Evolutionary conservation across 1,139 yeast genomes (phyloP).

Genomic region (Taiozyma sp.): DNA sequence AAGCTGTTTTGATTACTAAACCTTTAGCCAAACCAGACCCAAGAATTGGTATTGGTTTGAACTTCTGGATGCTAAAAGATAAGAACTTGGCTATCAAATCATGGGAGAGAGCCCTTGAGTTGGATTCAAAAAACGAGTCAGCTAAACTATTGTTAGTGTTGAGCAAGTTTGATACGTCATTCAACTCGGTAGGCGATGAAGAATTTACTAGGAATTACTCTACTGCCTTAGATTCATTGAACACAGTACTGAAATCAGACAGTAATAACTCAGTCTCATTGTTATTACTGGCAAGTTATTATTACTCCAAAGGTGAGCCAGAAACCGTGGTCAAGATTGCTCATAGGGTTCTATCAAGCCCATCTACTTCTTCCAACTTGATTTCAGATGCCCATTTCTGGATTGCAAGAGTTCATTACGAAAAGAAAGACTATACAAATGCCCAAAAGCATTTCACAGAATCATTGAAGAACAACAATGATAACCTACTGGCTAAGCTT

Average conservation of each 20-base stretch:
- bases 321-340: constrained; percentile 54
- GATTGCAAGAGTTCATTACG: constrained; percentile 76
- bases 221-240: constrained; percentile 33
- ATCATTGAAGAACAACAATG: constrained; percentile 56
- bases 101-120: constrained; percentile 75
- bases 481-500: constrained; percentile 61
- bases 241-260: constrained; percentile 21
- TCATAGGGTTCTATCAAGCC: constrained; percentile 39
- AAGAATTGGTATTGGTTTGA: constrained; percentile 89
- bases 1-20: constrained; percentile 68
- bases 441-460: constrained; percentile 73
- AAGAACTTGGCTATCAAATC: constrained; percentile 69
- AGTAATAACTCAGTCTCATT: constrained; percentile 35
- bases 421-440: constrained; percentile 49
- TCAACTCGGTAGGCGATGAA: constrained; percentile 55
- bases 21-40: constrained; percentile 88
- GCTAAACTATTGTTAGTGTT: constrained; percentile 65
- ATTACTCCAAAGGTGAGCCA: constrained; percentile 55
- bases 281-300: constrained; percentile 45
- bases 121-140: constrained; percentile 55
- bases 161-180: constrained; percentile 61
- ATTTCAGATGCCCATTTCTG: constrained; percentile 80
- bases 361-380: constrained; percentile 37
- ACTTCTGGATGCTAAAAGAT: constrained; percentile 87
- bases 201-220: constrained; percentile 49